phyloP scores from a whole-genome alignment of 179 eudicot species.

The Pouteria campechiana region DNA sequence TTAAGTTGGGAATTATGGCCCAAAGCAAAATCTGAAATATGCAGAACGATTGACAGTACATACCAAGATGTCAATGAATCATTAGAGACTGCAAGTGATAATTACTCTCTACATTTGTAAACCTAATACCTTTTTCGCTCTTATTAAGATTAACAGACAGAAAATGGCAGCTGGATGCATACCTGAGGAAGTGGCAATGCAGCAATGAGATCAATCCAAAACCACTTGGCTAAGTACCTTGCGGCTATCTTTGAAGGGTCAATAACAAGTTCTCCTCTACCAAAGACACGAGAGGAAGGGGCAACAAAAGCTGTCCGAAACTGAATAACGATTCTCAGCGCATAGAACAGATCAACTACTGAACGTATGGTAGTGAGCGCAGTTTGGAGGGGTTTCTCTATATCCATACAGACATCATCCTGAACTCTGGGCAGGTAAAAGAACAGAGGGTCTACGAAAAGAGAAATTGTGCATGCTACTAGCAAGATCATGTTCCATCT shows the following conservation, averaged over 20 bases:
- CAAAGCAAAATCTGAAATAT: no score
- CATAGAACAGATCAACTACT: conserved; percentile 16
- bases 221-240: conserved; percentile 16
- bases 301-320: conserved; percentile 34
- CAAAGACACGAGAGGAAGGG: conserved; percentile 35
- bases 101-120: no score
- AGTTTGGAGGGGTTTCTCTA: conserved; percentile 8
- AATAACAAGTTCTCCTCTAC: conserved; percentile 39
- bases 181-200: conserved; percentile 49
- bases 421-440: conserved; percentile 21
- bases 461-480: conserved; percentile 25
- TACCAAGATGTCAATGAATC: no score
- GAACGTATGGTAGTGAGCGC: conserved; percentile 19
- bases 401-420: conserved; percentile 14
- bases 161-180: no score
- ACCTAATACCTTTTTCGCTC: no score
- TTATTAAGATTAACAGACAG: no score
- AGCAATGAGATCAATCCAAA: conserved; percentile 29
- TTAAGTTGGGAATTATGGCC: no score
- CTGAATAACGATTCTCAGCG: conserved; percentile 17
- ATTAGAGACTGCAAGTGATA: no score
- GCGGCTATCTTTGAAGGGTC: conserved; percentile 24
- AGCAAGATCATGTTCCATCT: conserved; percentile 26
- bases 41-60: no score
- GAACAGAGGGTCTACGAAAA: conserved; percentile 39